Conservation (phyloP, 1,284 basidiomycete species). For the Puccinia triticina region DNA sequence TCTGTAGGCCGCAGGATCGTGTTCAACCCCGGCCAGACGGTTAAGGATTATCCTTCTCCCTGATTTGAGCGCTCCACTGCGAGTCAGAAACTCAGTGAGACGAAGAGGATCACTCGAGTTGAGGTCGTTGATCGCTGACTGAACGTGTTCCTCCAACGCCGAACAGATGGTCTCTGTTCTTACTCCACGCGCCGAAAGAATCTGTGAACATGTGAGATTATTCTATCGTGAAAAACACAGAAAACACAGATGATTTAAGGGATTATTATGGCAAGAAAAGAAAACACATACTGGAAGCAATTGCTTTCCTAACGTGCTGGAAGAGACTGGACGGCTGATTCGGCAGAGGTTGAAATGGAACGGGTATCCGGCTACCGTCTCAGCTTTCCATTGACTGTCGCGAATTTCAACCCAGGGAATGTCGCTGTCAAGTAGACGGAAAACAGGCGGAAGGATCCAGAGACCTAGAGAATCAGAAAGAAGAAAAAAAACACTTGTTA, state of each 20-base stretch:
- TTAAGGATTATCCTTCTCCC: not conserved
- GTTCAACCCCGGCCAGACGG: not conserved
- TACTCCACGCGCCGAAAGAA: constrained; percentile 21
- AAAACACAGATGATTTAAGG: not conserved
- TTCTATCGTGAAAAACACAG: not conserved
- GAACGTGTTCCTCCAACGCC: constrained; percentile 13
- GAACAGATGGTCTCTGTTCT: not conserved
- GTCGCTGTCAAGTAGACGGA: not conserved
- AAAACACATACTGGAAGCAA: constrained; percentile 29
- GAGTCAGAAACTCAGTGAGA: not conserved
- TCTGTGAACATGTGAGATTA: not conserved
- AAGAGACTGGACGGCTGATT: not conserved
- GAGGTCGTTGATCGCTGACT: not conserved
- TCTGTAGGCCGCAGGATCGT: constrained; percentile 24
- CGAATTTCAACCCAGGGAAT: constrained; percentile 43
- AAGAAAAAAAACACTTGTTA: not conserved
- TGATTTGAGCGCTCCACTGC: not conserved
- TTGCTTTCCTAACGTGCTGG: constrained; percentile 23
- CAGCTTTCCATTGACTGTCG: constrained; percentile 49
- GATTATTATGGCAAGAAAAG: not conserved
- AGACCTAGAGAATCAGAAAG: constrained; percentile 21
- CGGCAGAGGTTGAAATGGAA: constrained; percentile 47
- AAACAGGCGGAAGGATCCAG: constrained; percentile 30
- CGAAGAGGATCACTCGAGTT: constrained; percentile 23
- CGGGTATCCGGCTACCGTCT: not conserved